Percentiles rank a stretch among this genome's conserved stretches.
These are phyloP conservation scores for Microdochium trichocladiopsis DNA, from an alignment of 2,329 filamentous ascomycete genomes.

Conservation along the genomic window DNA sequence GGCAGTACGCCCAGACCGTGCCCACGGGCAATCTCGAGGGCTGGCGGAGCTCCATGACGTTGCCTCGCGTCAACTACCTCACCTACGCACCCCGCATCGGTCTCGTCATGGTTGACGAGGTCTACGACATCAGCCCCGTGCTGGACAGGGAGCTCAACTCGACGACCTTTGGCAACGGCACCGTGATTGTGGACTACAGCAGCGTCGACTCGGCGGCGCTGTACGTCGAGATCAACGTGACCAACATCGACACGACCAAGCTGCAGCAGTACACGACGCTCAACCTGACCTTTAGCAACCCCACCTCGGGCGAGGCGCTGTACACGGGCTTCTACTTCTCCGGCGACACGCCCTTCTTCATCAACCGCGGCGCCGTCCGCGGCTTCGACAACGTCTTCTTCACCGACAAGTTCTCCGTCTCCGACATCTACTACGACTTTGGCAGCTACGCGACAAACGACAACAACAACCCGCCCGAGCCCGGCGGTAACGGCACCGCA, in stretches of 20 bases:
- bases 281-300: conserved; percentile 46
- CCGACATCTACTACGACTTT: conserved; percentile 16
- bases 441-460: background rate
- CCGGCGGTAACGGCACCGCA: background rate
- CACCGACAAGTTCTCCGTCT: conserved; percentile 40
- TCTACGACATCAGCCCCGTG: conserved; percentile 40
- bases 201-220: conserved; percentile 40
- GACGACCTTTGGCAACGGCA: conserved; percentile 38
- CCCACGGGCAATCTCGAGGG: conserved; percentile 44
- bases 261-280: conserved; percentile 23
- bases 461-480: conserved; percentile 1
- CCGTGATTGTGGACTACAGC: conserved; percentile 42
- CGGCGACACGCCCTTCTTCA: conserved; percentile 40
- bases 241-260: conserved; percentile 14
- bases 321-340: conserved; percentile 40
- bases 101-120: conserved; percentile 40
- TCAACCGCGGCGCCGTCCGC: conserved; percentile 38
- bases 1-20: conserved; percentile 48
- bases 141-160: conserved; percentile 35
- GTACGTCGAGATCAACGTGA: conserved; percentile 46
- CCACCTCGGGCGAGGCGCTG: conserved; percentile 38
- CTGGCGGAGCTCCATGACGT: conserved; percentile 44
- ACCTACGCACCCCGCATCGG: conserved; percentile 42
- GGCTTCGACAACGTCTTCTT: conserved; percentile 48
- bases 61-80: conserved; percentile 44